Evolutionary conservation across 2,329 filamentous ascomycete genomes (phyloP), one percentile per base, ranked within the genome.

Genomic region (Chaetomium olivaceum): DNA sequence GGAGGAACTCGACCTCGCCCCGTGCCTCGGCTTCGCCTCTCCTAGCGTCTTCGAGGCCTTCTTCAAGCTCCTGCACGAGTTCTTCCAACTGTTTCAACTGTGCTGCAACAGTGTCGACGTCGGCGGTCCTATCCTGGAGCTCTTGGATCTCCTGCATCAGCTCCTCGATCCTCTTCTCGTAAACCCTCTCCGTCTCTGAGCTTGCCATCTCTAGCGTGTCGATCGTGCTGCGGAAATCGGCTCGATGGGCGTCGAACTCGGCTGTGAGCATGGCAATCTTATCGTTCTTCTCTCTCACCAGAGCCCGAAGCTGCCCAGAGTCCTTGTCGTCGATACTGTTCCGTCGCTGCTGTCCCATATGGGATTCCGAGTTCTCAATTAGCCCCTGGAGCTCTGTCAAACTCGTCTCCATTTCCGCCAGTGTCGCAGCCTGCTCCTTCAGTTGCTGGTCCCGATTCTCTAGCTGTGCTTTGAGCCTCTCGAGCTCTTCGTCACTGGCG

Each of bases 1-100:
- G 85, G 43, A 99, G 80, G 75, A 98, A 98, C 76, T 99, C 95
- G 3, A 97, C 94, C 76, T 99, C 95, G 0, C 93, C 94, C 65
- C 95, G 87, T 33, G 95, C 95, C 80, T 99, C 95, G 11, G 94
- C 94, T 79, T 99, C 95, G 7, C 95, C 95, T 63, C 95, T 86
- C 62, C 95, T 85, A 57, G 95, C 93, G 79, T 99, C 95, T 78
- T 99, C 95, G 1, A 99, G 83, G 0, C 95, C 95, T 77, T 99
- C 95, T 77, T 99, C 95, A 0, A 99, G 86, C 76, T 99, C 95
- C 72, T 96, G 94, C 2, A 99, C 95, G 39, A 98, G 85, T 76
- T 98, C 94, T 76, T 98, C 95, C 1, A 99, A 83, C 78, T 97
- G 93, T 80, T 97, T 97, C 62, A 99, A 83, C 78, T 99, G 95